Evolutionary conservation across 2,329 filamentous ascomycete genomes (phyloP).

Genomic region (Botrytis galanthina): DNA sequence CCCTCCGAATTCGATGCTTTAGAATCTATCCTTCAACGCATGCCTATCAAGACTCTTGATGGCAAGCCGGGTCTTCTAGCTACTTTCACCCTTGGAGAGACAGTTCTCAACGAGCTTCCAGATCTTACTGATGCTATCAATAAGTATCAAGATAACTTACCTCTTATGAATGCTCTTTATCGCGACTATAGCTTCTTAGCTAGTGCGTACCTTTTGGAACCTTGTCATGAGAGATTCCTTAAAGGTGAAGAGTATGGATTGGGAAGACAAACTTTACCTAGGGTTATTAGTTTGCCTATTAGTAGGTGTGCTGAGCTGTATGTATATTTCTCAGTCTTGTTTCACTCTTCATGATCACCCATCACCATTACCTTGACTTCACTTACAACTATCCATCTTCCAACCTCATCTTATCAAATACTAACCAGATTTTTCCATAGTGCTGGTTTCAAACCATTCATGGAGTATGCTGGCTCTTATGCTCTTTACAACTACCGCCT

Average conservation of each 20-base stretch:
- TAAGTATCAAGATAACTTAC: conserved; percentile 69
- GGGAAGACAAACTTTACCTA: conserved; percentile 70
- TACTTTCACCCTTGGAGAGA: conserved; percentile 67
- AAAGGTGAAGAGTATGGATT: conserved; percentile 76
- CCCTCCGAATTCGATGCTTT: conserved; percentile 72
- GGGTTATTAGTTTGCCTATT: conserved; percentile 75
- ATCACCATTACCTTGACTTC: neutral
- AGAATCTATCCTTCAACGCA: conserved; percentile 68
- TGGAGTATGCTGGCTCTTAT: conserved; percentile 76
- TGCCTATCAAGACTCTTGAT: conserved; percentile 74
- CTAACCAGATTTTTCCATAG: conserved; percentile 33
- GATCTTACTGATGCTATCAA: conserved; percentile 74
- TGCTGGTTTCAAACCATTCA: conserved; percentile 82
- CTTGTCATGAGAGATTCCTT: conserved; percentile 74
- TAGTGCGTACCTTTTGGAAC: conserved; percentile 86
- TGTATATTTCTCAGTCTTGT: conserved; percentile 43
- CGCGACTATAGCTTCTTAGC: conserved; percentile 90
- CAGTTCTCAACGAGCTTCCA: conserved; percentile 70
- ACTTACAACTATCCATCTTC: conserved; percentile 7
- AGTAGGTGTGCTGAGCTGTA: conserved; percentile 82
- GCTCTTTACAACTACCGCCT: conserved; percentile 68
- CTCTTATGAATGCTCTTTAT: conserved; percentile 81
- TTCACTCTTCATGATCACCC: neutral
- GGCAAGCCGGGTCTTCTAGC: conserved; percentile 78
- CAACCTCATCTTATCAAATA: neutral